A percentile compares a stretch with the other conserved stretches of the same genome.
phyloP scores from a whole-genome alignment of 495 filamentous ascomycete species.

The Clohesyomyces aquaticus region DNA sequence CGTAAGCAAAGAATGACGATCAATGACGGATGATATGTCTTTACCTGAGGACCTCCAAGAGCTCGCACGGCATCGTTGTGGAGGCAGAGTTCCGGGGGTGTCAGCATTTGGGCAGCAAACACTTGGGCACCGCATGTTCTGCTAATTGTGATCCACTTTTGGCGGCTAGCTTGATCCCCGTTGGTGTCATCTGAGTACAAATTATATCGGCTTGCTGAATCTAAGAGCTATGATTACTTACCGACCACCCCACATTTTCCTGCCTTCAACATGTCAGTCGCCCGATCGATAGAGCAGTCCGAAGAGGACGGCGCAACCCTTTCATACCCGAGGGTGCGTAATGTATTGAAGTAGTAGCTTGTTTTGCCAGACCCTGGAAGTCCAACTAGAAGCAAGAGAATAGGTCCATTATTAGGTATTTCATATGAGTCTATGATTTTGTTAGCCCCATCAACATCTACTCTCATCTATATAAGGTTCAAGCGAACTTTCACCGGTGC shows the following conservation, averaged over 20 bases:
- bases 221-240: too few species aligned
- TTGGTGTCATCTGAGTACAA: not conserved
- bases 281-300: too few species aligned
- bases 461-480: too few species aligned
- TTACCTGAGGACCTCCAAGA: slow-evolving; percentile 5
- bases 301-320: too few species aligned
- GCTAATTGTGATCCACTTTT: not conserved
- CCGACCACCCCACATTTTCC: too few species aligned
- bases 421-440: too few species aligned
- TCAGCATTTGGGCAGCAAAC: slow-evolving; percentile 4
- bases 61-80: slow-evolving; percentile 19
- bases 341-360: slow-evolving; percentile 7
- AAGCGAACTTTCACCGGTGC: too few species aligned
- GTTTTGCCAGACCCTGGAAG: slow-evolving; percentile 17
- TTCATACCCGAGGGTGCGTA: not conserved
- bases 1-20: too few species aligned
- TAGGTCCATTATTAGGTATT: not conserved
- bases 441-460: too few species aligned
- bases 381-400: slow-evolving; percentile 9
- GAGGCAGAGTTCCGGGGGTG: slow-evolving; percentile 11
- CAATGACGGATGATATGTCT: too few species aligned
- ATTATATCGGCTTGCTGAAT: not conserved
- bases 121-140: not conserved
- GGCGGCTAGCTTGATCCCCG: not conserved
- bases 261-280: too few species aligned